Conservation (phyloP, 2,329 filamentous ascomycete species). For the Aspergillus intermedius region DNA sequence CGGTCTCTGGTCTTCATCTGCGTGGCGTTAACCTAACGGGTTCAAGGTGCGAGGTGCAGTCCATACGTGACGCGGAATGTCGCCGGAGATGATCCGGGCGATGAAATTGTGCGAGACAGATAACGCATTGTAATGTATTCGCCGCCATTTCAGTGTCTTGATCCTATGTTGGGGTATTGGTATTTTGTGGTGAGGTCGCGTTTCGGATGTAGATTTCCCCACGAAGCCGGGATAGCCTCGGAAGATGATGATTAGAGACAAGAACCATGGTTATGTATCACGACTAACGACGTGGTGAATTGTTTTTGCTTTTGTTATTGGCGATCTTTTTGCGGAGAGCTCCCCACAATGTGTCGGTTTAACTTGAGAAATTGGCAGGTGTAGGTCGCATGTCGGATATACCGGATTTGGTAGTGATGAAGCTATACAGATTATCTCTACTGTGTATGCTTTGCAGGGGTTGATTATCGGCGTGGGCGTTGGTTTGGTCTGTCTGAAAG, state of each 20-base stretch:
- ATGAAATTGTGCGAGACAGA: constrained; percentile 13
- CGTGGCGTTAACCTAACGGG: not conserved
- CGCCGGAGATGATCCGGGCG: constrained; percentile 18
- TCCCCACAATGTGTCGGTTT: no score
- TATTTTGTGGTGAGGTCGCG: not conserved
- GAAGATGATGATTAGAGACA: not conserved
- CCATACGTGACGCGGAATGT: constrained; percentile 15
- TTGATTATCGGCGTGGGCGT: no score
- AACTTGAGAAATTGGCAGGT: no score
- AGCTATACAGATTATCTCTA: not conserved
- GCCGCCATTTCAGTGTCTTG: not conserved
- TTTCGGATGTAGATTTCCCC: not conserved
- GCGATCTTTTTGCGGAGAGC: not conserved
- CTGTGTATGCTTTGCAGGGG: no score
- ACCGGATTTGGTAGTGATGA: not conserved
- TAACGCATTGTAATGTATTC: constrained; percentile 6
- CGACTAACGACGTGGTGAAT: not conserved
- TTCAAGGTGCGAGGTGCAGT: not conserved
- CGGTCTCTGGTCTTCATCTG: not conserved
- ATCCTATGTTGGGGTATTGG: not conserved
- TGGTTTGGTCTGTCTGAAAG: no score
- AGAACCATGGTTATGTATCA: no score
- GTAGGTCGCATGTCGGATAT: not conserved
- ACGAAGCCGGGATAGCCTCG: not conserved
- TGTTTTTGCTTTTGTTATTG: not conserved